A percentile compares a stretch with the other conserved stretches of the same genome.
These are phyloP conservation scores for Herpetomonas muscarum DNA, from an alignment of 208 protist genomes.

Conservation along the genomic window DNA sequence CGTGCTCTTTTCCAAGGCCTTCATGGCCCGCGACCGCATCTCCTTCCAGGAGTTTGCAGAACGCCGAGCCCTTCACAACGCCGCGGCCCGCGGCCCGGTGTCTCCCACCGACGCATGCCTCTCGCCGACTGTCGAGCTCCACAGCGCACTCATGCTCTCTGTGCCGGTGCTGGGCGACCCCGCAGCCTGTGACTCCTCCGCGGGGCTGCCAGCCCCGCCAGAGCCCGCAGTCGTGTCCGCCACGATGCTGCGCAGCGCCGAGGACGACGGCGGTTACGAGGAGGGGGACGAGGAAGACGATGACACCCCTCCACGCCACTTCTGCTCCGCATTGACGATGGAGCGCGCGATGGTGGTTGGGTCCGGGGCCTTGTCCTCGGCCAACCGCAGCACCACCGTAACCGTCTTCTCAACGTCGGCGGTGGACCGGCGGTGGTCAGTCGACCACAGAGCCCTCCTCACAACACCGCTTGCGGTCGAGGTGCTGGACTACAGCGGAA, in stretches of 20 bases:
- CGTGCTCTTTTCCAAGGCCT: not conserved
- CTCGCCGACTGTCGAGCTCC: not conserved
- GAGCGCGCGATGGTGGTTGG: not conserved
- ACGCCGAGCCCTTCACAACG: not conserved
- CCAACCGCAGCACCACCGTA: not conserved
- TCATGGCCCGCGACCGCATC: not conserved
- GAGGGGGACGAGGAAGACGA: no score
- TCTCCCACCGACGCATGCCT: not conserved
- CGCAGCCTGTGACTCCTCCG: not conserved
- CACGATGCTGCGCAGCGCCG: no score
- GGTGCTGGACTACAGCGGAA: not conserved
- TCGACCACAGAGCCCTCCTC: not conserved
- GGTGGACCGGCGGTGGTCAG: not conserved
- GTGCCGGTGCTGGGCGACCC: no score
- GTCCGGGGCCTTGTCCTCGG: not conserved
- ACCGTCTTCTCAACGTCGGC: not conserved
- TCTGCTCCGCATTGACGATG: not conserved
- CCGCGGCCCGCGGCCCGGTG: not conserved
- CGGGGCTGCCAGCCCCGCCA: not conserved
- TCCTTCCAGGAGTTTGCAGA: not conserved
- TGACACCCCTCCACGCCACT: no score
- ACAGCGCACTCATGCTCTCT: not conserved
- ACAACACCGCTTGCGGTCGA: not conserved
- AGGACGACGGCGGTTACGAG: no score
- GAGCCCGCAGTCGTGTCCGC: no score